Evolutionary conservation across 106 monocot species (phyloP).

Genomic region (Dioscorea alata): DNA sequence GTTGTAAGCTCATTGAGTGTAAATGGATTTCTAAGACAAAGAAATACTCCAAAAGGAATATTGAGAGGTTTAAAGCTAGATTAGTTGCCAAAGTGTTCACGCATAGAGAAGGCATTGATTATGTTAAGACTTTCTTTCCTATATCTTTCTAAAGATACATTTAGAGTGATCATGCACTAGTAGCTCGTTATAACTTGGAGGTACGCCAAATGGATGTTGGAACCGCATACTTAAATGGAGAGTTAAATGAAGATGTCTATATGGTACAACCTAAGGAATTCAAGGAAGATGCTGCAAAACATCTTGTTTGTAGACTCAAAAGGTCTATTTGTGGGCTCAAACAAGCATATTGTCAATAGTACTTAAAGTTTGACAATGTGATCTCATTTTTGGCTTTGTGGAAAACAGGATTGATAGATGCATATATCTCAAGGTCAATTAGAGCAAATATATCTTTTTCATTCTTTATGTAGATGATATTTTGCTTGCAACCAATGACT

Average conservation of each 20-base stretch:
- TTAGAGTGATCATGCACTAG: neutral
- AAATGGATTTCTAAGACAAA: neutral
- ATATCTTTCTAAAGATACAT: neutral
- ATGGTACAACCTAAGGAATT: neutral
- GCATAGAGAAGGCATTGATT: neutral
- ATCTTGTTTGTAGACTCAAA: too few relatives aligned
- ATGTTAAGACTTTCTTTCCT: neutral
- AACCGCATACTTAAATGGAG: neutral
- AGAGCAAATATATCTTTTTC: too few relatives aligned
- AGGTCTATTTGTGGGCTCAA: too few relatives aligned
- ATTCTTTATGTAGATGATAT: too few relatives aligned
- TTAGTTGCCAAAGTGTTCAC: neutral
- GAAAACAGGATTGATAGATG: too few relatives aligned
- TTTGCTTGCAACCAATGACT: too few relatives aligned
- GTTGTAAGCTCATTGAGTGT: neutral
- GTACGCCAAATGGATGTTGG: neutral
- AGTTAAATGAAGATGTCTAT: neutral
- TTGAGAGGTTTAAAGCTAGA: neutral
- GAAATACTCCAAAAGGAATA: neutral
- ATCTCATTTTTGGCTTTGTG: too few relatives aligned
- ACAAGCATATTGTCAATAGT: too few relatives aligned
- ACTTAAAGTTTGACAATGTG: too few relatives aligned
- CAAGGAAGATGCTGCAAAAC: too few relatives aligned
- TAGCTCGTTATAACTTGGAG: neutral
- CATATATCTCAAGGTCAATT: too few relatives aligned